Base-by-base conservation (phyloP, 2,329 filamentous ascomycete genomes). In the Paecilomyces sp. region DNA sequence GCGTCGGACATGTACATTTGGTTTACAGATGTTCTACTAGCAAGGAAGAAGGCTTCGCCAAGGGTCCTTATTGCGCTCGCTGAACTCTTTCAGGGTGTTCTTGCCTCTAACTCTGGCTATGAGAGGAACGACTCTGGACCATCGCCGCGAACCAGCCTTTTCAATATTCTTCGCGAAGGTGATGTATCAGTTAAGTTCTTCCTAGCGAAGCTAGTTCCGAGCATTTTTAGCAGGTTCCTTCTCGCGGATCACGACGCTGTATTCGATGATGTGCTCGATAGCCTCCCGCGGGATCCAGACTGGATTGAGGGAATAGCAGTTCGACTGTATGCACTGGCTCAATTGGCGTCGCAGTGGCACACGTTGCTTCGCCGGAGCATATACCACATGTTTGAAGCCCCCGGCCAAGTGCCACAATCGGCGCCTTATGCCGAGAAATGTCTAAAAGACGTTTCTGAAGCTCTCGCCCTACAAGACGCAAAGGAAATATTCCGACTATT, bases 371-470 rank as follows among this genome's bases (percentile, higher is more conserved):
- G 92, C 57, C 86, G 89, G 64, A 92, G 91, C 64, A 89, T 96
- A 18, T 99, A 97, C 72, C 89, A 94, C 72, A 92, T 97, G 24
- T 96, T 97, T 66, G 94, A 97, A 72, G 91, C 89, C 0, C 90
- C 92, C 1, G 91, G 89, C 1, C 86, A 86, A 59, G 85, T 96
- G 13, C 76, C 82, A 2, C 75, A 78, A 11, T 88, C 89, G 6
- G 80, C 82, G 22, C 77, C 80, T 22, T 89, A 97, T 75, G 92
- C 93, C 1, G 84, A 83, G 58, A 83, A 83, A 57, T 95, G 91
- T 66, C 80, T 97, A 52, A 72, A 74, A 3, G 79, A 83, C 12
- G 86, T 97, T 33, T 85, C 92, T 3, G 75, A 72, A 12, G 80
- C 82, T 0, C 82, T 97, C 34, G 76, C 81, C 0, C 81, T 97